These are phyloP conservation scores for Sugiyamaella boreocaroliniensis DNA, from an alignment of 805 yeast genomes.

Conservation along the genomic window DNA sequence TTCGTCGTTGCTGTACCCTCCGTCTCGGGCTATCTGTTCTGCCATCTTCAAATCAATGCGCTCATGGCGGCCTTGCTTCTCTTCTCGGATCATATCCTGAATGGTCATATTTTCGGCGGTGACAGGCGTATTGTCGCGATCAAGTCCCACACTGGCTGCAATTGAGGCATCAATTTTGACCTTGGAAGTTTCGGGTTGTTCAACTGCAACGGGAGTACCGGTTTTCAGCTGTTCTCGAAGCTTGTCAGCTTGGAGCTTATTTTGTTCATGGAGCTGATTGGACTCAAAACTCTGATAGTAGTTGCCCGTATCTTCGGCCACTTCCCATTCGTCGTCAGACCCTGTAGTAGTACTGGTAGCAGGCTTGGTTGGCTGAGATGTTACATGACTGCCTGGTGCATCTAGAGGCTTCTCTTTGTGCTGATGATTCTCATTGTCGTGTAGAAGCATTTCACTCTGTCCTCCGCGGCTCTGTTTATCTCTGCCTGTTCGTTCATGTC, in stretches of 20 bases:
- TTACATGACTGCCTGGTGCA: too few relatives aligned
- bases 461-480: not conserved
- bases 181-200: not conserved
- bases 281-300: constrained; percentile 1
- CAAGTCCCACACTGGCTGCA: not conserved
- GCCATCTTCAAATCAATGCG: constrained; percentile 27
- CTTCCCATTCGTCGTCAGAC: constrained; percentile 13
- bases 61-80: constrained; percentile 23
- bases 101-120: constrained; percentile 7
- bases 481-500: not conserved
- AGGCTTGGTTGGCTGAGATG: too few relatives aligned
- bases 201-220: constrained; percentile 18
- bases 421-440: not conserved
- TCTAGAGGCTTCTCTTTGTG: not conserved
- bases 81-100: constrained; percentile 34
- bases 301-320: constrained; percentile 12
- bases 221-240: constrained; percentile 32
- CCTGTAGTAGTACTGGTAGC: too few relatives aligned
- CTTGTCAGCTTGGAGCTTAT: constrained; percentile 30
- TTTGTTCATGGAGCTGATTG: constrained; percentile 19
- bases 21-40: constrained; percentile 34
- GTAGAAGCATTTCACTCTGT: not conserved
- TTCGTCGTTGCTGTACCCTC: constrained; percentile 33
- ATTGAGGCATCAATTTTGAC: not conserved
- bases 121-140: constrained; percentile 4